A percentile compares a stretch with the other conserved stretches of the same genome.
Evolutionary conservation across 352 stramenopile species (phyloP).

Genomic region (Paralagenidium karlingii): DNA sequence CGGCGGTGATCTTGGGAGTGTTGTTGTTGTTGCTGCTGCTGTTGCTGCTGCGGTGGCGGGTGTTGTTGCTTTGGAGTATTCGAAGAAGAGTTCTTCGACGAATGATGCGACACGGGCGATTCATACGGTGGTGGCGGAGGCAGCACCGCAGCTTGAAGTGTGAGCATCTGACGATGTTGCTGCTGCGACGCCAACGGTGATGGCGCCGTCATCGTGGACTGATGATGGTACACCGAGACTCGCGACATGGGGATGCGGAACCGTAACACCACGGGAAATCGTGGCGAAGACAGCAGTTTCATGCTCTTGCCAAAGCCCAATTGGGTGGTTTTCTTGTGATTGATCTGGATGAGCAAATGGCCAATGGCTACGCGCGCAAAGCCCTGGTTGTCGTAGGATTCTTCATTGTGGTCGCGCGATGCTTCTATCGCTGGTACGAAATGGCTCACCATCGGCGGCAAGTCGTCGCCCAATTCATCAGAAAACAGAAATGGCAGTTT

Average conservation of each 20-base stretch:
- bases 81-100: not conserved
- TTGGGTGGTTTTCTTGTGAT: conserved; percentile 75
- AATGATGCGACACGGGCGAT: not conserved
- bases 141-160: not conserved
- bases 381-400: conserved; percentile 59
- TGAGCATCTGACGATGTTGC: not conserved
- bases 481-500: too few relatives aligned
- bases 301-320: conserved; percentile 76
- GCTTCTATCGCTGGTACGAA: too few relatives aligned
- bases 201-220: not conserved
- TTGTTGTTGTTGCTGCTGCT: too few relatives aligned
- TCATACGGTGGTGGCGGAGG: not conserved
- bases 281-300: conserved; percentile 65
- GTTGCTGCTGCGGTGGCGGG: too few relatives aligned
- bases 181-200: not conserved
- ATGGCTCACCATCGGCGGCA: conserved; percentile 77
- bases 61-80: not conserved
- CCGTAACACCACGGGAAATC: conserved; percentile 61
- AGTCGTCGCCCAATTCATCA: conserved; percentile 75
- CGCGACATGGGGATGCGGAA: conserved; percentile 43
- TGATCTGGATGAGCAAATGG: conserved; percentile 85
- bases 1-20: too few relatives aligned
- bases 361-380: conserved; percentile 65
- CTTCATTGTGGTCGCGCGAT: conserved; percentile 49
- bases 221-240: not conserved